A percentile compares a stretch with the other conserved stretches of the same genome.
Evolutionary conservation across 2,329 filamentous ascomycete genomes (phyloP).

Genomic region (Beauveria sp.): DNA sequence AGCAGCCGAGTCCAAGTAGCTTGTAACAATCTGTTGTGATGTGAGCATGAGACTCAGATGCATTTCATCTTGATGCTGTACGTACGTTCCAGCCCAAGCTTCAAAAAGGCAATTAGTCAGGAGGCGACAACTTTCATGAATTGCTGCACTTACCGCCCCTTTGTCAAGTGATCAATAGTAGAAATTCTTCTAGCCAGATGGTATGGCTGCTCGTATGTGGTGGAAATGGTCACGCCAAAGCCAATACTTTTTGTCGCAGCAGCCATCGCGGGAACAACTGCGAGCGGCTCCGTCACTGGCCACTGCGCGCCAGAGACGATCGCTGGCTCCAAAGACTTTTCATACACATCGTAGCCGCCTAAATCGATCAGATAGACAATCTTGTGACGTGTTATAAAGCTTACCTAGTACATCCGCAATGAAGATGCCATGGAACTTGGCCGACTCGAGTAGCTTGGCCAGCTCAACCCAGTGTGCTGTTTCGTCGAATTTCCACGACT

Average conservation of each 20-base stretch:
- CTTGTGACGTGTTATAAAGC: not conserved
- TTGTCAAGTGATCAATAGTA: constrained; percentile 59
- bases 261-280: constrained; percentile 57
- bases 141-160: constrained; percentile 29
- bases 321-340: constrained; percentile 48
- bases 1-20: constrained; percentile 60
- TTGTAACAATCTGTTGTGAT: constrained; percentile 46
- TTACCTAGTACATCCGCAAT: constrained; percentile 49
- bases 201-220: constrained; percentile 63
- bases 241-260: constrained; percentile 59
- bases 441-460: constrained; percentile 33
- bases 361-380: not conserved
- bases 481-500: constrained; percentile 53
- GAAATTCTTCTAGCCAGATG: constrained; percentile 57
- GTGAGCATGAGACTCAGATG: not conserved
- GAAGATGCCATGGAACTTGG: constrained; percentile 59
- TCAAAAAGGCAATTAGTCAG: not conserved
- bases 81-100: constrained; percentile 33
- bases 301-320: constrained; percentile 58
- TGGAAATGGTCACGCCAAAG: constrained; percentile 60
- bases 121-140: not conserved
- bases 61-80: too few species aligned
- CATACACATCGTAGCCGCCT: constrained; percentile 63
- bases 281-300: constrained; percentile 60
- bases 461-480: constrained; percentile 54